phyloP scores from a whole-genome alignment of 805 yeast species.

The Ogataea dorogensis region DNA sequence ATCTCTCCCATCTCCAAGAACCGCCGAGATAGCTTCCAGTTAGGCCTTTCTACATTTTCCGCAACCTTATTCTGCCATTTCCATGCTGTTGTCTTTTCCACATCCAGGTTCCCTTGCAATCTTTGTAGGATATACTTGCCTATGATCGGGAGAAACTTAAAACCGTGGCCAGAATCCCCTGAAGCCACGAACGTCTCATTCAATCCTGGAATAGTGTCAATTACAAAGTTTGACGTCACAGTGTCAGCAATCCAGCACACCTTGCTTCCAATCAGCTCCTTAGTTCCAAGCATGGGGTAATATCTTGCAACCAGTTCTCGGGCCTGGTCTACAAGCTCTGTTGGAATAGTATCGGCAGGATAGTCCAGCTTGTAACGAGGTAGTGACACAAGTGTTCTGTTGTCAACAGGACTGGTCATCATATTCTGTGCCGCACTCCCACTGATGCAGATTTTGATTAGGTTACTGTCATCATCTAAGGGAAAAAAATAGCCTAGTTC shows the following conservation, averaged over 20 bases:
- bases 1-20: slow-evolving; percentile 11
- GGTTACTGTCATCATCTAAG: slow-evolving; percentile 39
- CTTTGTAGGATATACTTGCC: slow-evolving; percentile 40
- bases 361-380: slow-evolving; percentile 38
- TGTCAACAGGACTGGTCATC: slow-evolving; percentile 20
- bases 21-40: slow-evolving; percentile 17
- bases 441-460: slow-evolving; percentile 40
- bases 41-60: slow-evolving; percentile 5
- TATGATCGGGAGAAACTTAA: slow-evolving; percentile 45
- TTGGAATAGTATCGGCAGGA: slow-evolving; percentile 40
- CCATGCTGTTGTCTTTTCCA: slow-evolving; percentile 31
- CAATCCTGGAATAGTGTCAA: slow-evolving; percentile 38
- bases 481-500: slow-evolving; percentile 49
- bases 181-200: slow-evolving; percentile 39
- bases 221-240: slow-evolving; percentile 38
- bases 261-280: slow-evolving; percentile 33
- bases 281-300: slow-evolving; percentile 40
- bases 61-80: slow-evolving; percentile 29
- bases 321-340: slow-evolving; percentile 29
- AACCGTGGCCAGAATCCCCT: slow-evolving; percentile 51
- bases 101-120: slow-evolving; percentile 31
- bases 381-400: slow-evolving; percentile 29
- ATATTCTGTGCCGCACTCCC: slow-evolving; percentile 33
- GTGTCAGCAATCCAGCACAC: slow-evolving; percentile 43
- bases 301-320: slow-evolving; percentile 32